Evolutionary conservation across 2,329 filamentous ascomycete species (phyloP), one percentile per base, ranked within the genome.

Genomic region (Colletotrichum caudatum): DNA sequence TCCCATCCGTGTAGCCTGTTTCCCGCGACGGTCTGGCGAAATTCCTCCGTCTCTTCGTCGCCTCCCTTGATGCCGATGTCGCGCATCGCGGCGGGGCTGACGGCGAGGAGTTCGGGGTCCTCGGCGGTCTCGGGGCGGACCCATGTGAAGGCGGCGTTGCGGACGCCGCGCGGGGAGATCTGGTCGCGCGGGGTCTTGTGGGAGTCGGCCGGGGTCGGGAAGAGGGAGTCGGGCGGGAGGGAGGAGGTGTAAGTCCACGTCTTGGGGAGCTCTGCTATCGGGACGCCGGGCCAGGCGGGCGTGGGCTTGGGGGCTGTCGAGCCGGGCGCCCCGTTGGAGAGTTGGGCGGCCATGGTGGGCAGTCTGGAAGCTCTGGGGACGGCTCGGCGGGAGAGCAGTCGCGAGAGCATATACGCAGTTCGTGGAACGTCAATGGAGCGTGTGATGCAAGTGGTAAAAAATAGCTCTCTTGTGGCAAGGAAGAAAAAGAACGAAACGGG

Each of bases 131-230:
- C 92, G 0, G 96, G 96, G 5, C 94, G 90, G 26, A 99, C 94
- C 86, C 92, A 99, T 11, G 95, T 97, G 82, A 93, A 99, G 62
- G 95, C 83, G 5, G 96, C 95, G 71, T 91, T 89, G 78, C 92
- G 94, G 51, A 99, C 96, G 80, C 94, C 87, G 60, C 95, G 92
- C 20, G 96, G 95, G 0, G 89, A 87, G 60, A 98, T 91, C 46
- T 91, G 84, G 68, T 92, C 88, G 76, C 95, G 90, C 1, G 94
- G 92, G 0, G 94, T 94, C 75, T 89, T 88, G 81, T 98, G 94
- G 0, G 95, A 98, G 71, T 88, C 87, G 72, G 90, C 88, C 0
- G 96, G 94, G 0, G 94, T 97, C 20, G 94, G 91, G 78, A 93
- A 97, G 37, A 88, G 82, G 14, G 91, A 81, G 78, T 99, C 96